These are phyloP conservation scores for Clavaria fumosa DNA, from an alignment of 768 basidiomycete species.

Conservation along the genomic window DNA sequence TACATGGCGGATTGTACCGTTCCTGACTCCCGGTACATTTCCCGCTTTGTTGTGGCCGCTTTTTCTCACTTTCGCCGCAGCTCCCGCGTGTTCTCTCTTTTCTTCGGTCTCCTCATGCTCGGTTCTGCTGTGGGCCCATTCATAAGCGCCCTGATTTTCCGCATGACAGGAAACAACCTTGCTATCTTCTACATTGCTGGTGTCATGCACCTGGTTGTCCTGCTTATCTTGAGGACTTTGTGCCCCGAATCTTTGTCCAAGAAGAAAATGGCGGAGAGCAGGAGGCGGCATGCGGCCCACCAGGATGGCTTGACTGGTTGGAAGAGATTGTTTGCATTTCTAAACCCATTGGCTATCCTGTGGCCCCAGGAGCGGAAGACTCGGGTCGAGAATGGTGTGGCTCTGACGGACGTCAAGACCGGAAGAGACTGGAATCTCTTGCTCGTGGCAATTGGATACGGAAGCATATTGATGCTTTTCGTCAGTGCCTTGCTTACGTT, in stretches of 20 bases:
- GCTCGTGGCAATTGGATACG: slow-evolving; percentile 38
- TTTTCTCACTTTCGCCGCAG: slow-evolving; percentile 21
- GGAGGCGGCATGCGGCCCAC: slow-evolving; percentile 11
- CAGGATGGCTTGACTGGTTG: slow-evolving; percentile 27
- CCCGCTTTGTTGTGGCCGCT: slow-evolving; percentile 12
- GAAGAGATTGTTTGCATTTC: slow-evolving; percentile 39
- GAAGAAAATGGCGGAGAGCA: slow-evolving; percentile 28
- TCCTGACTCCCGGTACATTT: slow-evolving; percentile 33
- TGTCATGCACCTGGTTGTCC: slow-evolving; percentile 32
- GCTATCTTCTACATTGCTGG: slow-evolving; percentile 61
- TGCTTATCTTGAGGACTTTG: slow-evolving; percentile 35
- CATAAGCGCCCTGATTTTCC: slow-evolving; percentile 52
- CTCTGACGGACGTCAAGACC: slow-evolving; percentile 25
- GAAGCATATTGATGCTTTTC: slow-evolving; percentile 31
- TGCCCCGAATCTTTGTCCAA: slow-evolving; percentile 67
- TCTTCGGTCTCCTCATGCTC: slow-evolving; percentile 48
- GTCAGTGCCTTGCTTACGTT: slow-evolving; percentile 15
- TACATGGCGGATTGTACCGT: slow-evolving; percentile 57
- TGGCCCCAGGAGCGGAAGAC: no score
- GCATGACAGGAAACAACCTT: slow-evolving; percentile 33
- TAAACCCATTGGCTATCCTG: slow-evolving; percentile 58
- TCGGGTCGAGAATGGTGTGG: slow-evolving; percentile 12
- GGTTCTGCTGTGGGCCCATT: slow-evolving; percentile 73
- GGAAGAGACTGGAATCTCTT: slow-evolving; percentile 53
- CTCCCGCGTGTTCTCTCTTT: slow-evolving; percentile 48